Base-by-base conservation (phyloP, 2,329 filamentous ascomycete genomes). In the Falciphora oryzae region DNA sequence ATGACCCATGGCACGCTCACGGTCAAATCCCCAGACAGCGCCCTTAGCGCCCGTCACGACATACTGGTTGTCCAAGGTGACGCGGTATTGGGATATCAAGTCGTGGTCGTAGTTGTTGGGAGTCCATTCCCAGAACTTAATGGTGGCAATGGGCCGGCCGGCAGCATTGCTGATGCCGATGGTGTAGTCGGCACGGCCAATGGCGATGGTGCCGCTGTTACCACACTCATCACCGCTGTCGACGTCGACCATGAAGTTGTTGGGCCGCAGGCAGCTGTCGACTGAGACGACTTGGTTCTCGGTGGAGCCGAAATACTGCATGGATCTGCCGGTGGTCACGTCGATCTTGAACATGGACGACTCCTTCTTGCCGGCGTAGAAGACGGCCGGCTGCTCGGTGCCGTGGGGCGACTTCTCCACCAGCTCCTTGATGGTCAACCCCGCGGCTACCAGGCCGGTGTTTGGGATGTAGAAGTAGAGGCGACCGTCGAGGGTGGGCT, bases 51-150 rank as follows among this genome's bases (percentile, higher is more conserved):
- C 88, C 69, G 89, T 92, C 69, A 94, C 94, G 62, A 98, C 89
- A 76, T 98, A 97, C 67, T 90, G 90, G 69, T 91, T 88, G 74
- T 98, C 93, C 73, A 93, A 89, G 0, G 93, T 92, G 14, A 81
- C 78, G 18, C 84, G 85, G 72, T 98, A 95, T 73, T 98, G 92
- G 62, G 85, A 85, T 71, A 92, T 88, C 8, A 99, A 85, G 73
- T 99, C 95, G 68, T 86, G 86, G 75, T 99, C 94, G 66, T 89
- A 91, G 66, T 90, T 96, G 75, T 99, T 99, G 18, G 93, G 91
- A 0, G 88, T 89, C 95, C 95, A 99, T 75, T 99, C 95, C 14
- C 92, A 90, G 73, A 96, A 99, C 69, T 88, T 93, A 69, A 99
- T 85, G 0, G 92, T 97, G 71, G 93, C 96, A 67, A 99, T 89